Base-by-base conservation (phyloP, 345 rosid genomes). In the Aquilaria malaccensis region DNA sequence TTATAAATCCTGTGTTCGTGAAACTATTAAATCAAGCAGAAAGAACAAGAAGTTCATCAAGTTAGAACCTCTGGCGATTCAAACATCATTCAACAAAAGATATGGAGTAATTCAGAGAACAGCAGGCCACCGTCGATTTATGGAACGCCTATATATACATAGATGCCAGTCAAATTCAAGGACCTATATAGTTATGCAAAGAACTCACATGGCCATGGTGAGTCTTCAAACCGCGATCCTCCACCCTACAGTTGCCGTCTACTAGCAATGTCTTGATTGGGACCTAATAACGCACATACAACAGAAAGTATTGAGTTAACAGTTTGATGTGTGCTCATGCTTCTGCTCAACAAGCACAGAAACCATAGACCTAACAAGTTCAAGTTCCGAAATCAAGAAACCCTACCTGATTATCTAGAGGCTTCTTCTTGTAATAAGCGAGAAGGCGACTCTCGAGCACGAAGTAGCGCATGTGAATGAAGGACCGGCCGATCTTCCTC, bases 211-310 rank as follows among this genome's bases (percentile, higher is more conserved):
- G 93, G 59, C 97, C 95, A 67, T 91, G 97, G 30, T 95, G 99
- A 31, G 90, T 86, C 95, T 95, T 91, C 93, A 95, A 77, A 58
- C 99, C 99, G 37, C 98, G 95, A 81, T 95, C 99, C 74, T 95
- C 99, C 67, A 91, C 99, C 70, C 99, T 81, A 81, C 96, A 95
- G 69, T 86, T 95, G 13, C 99, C 99, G 70, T 91, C 99, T 59
- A 95, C 82, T 43, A 95, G 70, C 77, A 95, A 58, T 13, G 97
- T 91, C 83, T 95, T 95, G 77, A 95, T 85, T n/a, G 99, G 99
- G 30, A 95, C 87, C 99, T 94, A 70, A 73, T 60, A 37, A 5
- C 43, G 43, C 43, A 4, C 43, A 5, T 1, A 37, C 43, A 37
- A 37, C 5, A 5, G 43, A 9, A 37, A 37, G 7, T 9, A 37